Base-by-base conservation (phyloP, 140 eudicot genomes). In the Bidens hawaiensis region DNA sequence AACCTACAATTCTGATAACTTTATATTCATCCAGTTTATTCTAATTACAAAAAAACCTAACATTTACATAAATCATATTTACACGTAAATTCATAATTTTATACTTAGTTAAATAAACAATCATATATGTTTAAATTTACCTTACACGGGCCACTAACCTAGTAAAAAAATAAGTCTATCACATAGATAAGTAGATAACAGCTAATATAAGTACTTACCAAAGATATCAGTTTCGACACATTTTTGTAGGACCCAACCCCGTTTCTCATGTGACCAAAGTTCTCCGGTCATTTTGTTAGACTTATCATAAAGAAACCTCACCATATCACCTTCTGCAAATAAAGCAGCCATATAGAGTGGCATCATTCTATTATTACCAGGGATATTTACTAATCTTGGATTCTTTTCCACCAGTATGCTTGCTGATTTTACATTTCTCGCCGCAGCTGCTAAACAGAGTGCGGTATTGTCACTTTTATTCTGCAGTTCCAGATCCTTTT, bases 331-430 rank as follows among this genome's bases (percentile, higher is more conserved):
- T 15, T 71, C 48, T 4, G 71, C 78, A 50, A 48, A 63, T 57
- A 60, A 22, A 5, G 75, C 78, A 46, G 82, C 82, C 75, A 77
- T 77, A 31, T 65, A 65, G 25, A 77, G 78, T 41, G 82, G 82
- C 7, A 56, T 58, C 41, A 58, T 30, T 5, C 68, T 60, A 5
- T 19, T 19, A 22, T 27, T 36, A 18, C 70, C 65, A 19, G 54
- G 38, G 4, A 70, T 49, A 0, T 10, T 49, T 27, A 76, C 46
- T 18, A 78, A 41, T 43, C 11, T 12, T 24, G 28, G 55, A 62
- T 71, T 65, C 49, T 43, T 67, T 17, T 40, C 3, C 38, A 65
- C 67, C 82, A 71, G 65, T 21, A 50, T 63, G 52, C 28, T 26
- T 18, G 75, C 71, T 9, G 74, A 59, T 24, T 24, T 61, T 1